Base-by-base conservation (phyloP, 495 filamentous ascomycete genomes). In the Alectoria sarmentosa region DNA sequence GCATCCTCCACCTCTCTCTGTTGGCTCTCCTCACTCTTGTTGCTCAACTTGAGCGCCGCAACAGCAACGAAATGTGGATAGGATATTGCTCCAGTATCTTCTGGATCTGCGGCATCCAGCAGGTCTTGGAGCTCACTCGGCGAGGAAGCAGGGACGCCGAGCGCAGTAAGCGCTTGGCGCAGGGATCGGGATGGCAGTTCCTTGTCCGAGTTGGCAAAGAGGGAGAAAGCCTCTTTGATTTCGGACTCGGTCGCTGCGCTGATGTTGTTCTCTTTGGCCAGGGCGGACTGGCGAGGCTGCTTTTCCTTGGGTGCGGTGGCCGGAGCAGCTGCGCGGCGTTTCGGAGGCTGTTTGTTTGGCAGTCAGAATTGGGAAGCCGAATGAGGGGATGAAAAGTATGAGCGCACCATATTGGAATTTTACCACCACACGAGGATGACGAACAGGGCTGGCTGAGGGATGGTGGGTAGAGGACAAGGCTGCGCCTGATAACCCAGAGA, bases 211-310 rank as follows among this genome's bases (percentile, higher is more conserved):
- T 55, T 62, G 52, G 89, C 76, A 75, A 97, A 98, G 23, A 97
- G 80, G 38, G 82, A 76, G 76, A 94, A 98, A 21, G 91, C 92
- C 74, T 96, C 91, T 69, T 84, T 84, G 69, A 98, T 96, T 74
- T 96, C 91, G 67, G 82, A 79, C 73, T 98, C 94, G 77, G 96
- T 88, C 58, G 85, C 84, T 28, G 84, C 85, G 36, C 85, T 87
- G 74, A 98, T 86, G 73, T 89, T 83, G 80, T 97, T 85, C 67
- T 94, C 90, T 73, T 90, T 90, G 5, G 92, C 92, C 65, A 96
- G 89, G 73, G 91, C 93, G 68, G 92, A 96, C 67, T 81, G 84
- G 42, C 74, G 61, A n/a, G 71, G 63, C 39, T 62, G 49, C 39
- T 65, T 60, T 37, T 64, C 69, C 76, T 82, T 34, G 36, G 63